phyloP scores from a whole-genome alignment of 2,329 filamentous ascomycete genomes.

The Cytospora piceicola region DNA sequence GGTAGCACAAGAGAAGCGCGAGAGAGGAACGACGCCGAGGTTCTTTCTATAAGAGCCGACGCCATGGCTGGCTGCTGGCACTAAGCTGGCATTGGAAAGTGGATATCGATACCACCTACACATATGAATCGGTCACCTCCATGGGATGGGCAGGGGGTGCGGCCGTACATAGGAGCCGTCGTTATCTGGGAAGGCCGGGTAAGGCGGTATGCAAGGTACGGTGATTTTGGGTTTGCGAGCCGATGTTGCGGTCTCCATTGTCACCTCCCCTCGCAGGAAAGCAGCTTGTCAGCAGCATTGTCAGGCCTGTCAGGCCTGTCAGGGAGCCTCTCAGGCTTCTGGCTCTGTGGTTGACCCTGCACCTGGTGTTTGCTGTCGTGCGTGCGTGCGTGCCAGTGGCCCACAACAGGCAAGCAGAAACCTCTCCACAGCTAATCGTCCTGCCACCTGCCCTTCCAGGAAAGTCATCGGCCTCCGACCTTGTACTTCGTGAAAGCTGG shows the following conservation, averaged over 20 bases:
- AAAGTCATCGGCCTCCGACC: conserved; percentile 18
- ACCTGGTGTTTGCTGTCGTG: no score
- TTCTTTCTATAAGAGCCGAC: not conserved
- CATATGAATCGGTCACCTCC: not conserved
- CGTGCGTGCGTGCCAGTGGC: no score
- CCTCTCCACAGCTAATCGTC: not conserved
- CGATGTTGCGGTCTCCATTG: not conserved
- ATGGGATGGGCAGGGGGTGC: not conserved
- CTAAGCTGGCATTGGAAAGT: not conserved
- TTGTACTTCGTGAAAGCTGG: not conserved
- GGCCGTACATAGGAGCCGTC: not conserved
- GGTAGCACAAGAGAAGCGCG: not conserved
- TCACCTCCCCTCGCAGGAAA: not conserved
- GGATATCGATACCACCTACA: conserved; percentile 1
- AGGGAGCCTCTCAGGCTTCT: no score
- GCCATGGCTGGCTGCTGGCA: not conserved
- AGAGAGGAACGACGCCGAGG: not conserved
- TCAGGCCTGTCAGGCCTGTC: no score
- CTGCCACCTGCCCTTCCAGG: conserved; percentile 22
- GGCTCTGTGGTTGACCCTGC: no score
- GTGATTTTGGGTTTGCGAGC: not conserved
- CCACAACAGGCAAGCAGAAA: no score
- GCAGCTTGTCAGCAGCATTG: no score
- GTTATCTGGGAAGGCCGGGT: not conserved
- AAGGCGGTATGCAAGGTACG: conserved; percentile 3